phyloP scores from a whole-genome alignment of 2,329 filamentous ascomycete species.

The Sarocladium brachiariae region DNA sequence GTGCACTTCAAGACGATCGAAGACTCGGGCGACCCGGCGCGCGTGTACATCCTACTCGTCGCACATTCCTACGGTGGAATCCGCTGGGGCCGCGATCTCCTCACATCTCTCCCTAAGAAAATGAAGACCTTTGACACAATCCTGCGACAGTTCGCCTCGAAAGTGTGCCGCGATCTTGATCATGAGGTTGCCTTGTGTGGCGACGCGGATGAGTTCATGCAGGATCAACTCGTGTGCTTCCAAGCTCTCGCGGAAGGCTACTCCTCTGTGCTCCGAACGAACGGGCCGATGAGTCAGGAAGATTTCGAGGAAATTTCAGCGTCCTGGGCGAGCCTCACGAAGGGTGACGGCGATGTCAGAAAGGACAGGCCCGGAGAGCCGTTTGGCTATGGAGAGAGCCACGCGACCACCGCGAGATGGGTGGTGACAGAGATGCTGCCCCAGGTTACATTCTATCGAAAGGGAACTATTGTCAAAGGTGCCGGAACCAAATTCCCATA shows the following conservation, averaged over 20 bases:
- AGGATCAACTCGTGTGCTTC: constrained; percentile 56
- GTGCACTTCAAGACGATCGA: constrained; percentile 39
- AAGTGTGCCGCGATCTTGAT: constrained; percentile 38
- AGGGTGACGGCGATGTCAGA: constrained; percentile 22
- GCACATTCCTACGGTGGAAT: constrained; percentile 39
- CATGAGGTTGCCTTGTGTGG: constrained; percentile 37
- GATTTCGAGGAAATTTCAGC: not conserved
- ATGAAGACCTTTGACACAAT: constrained; percentile 20
- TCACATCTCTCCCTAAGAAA: constrained; percentile 36
- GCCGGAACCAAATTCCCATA: constrained; percentile 23
- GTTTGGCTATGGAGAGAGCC: constrained; percentile 49
- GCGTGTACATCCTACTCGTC: constrained; percentile 52
- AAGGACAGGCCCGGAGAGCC: constrained; percentile 41
- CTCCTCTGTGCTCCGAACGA: constrained; percentile 37
- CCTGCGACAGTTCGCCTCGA: constrained; percentile 35
- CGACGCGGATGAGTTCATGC: constrained; percentile 48
- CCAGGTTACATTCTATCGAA: constrained; percentile 40
- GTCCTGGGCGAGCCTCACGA: constrained; percentile 15
- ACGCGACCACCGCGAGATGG: constrained; percentile 56
- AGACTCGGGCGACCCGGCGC: constrained; percentile 42
- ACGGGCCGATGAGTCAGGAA: not conserved
- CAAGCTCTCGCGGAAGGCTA: constrained; percentile 49
- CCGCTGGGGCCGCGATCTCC: constrained; percentile 42
- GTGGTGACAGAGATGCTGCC: constrained; percentile 46
- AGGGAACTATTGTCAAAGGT: constrained; percentile 43